Base-by-base conservation (phyloP, 768 basidiomycete genomes). In the Filobasidium wieringae region DNA sequence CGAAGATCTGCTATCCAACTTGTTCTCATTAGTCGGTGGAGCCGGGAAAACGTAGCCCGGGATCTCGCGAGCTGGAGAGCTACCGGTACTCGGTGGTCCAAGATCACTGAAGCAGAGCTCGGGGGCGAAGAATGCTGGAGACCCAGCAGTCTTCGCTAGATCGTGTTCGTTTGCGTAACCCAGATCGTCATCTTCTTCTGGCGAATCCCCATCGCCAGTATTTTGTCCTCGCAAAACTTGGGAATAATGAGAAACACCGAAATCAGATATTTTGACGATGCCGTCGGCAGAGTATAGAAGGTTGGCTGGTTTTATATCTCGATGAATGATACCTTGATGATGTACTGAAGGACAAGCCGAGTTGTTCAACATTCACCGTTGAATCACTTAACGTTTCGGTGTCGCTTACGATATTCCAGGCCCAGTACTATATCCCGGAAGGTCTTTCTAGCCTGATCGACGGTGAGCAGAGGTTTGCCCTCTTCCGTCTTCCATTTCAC, bases 271-370 rank as follows among this genome's bases (percentile, higher is more conserved):
- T 76, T 99, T 99, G 75, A 97, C 92, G 58, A 81, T 82, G 59
- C 82, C 81, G 76, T 93, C 87, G 27, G 80, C 79, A 2, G 86
- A 86, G 84, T 88, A 90, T 29, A 99, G 80, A 24, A 99, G 82
- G 74, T 99, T 99, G 45, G 91, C 88, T 27, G 95, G 95, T 71
- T 99, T 99, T 77, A 99, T 97, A 76, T 99, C 95, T 57, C 95
- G 88, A 75, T 99, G 95, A 51, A 99, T 96, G 73, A 99, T 97
- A 24, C 93, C 95, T 69, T 97, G 91, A 67, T 86, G 82, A 71
- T 99, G 95, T 1, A 99, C 93, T 97, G 68, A n/a, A 57, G 8
- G 55, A 40, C 53, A 58, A 39, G 30, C 57, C 34, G 52, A 39
- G 54, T 57, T 32, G 52, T 15, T 43, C 29, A 45, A 49, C 27